These are phyloP conservation scores for Blastobotrys ciferrii DNA, from an alignment of 1,139 yeast genomes.

Conservation along the genomic window DNA sequence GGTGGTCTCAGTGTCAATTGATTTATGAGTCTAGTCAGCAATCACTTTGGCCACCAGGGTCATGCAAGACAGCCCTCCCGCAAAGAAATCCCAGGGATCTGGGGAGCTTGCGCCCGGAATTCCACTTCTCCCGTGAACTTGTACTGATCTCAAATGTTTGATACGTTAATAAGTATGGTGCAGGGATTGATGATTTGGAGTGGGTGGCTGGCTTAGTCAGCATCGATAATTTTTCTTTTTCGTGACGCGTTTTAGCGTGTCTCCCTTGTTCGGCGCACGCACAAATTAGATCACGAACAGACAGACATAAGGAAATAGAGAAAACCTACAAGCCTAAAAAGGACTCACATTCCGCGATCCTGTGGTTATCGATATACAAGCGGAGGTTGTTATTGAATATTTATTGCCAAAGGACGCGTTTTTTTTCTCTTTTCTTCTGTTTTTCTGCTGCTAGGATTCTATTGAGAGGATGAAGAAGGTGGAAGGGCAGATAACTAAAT, in stretches of 20 bases:
- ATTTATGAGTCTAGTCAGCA: too few relatives aligned
- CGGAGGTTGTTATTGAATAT: neutral
- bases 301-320: neutral
- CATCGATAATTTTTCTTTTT: too few relatives aligned
- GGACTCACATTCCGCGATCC: neutral
- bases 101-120: too few relatives aligned
- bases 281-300: neutral
- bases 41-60: too few relatives aligned
- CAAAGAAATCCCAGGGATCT: too few relatives aligned
- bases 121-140: too few relatives aligned
- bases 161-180: too few relatives aligned
- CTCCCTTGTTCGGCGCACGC: neutral
- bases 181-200: too few relatives aligned
- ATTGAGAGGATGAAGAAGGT: slow-evolving; percentile 1
- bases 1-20: too few relatives aligned
- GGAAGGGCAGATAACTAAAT: slow-evolving; percentile 7
- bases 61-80: too few relatives aligned
- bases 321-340: neutral
- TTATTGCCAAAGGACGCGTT: neutral
- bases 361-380: neutral
- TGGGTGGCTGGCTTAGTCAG: neutral
- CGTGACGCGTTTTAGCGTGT: neutral
- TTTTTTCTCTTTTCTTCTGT: neutral
- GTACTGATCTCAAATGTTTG: too few relatives aligned
- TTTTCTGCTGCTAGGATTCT: neutral